Conservation (phyloP, 2,329 filamentous ascomycete species). For the Aureobasidium sp. region DNA sequence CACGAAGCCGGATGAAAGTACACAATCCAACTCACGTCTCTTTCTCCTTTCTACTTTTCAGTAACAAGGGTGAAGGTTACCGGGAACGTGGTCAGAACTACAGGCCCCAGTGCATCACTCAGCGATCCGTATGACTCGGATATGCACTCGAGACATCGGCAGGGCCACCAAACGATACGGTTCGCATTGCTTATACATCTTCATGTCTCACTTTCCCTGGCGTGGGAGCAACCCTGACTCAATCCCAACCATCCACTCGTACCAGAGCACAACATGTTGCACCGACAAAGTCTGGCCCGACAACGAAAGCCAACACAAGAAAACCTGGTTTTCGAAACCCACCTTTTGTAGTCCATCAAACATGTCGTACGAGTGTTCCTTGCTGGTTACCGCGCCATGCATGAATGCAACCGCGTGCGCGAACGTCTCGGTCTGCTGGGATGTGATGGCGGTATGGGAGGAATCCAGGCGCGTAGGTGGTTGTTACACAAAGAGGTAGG, state of each 20-base stretch:
- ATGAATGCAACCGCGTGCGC: neutral
- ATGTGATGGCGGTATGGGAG: neutral
- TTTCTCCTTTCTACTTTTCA: too few relatives aligned
- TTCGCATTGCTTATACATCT: neutral
- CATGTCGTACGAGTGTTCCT: neutral
- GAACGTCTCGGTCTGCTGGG: neutral
- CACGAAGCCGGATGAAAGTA: too few relatives aligned
- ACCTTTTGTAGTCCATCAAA: neutral
- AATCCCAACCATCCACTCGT: neutral
- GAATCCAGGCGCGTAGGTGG: neutral
- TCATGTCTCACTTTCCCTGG: neutral
- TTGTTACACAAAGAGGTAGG: neutral
- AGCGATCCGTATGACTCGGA: too few relatives aligned
- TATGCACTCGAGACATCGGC: neutral
- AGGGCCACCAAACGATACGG: neutral
- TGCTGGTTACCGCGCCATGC: neutral
- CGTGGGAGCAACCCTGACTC: neutral
- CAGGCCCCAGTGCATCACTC: too few relatives aligned
- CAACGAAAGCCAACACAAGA: neutral
- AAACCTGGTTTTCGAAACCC: neutral
- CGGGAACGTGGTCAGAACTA: too few relatives aligned
- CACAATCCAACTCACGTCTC: too few relatives aligned
- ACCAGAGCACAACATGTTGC: neutral
- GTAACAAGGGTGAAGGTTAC: too few relatives aligned
- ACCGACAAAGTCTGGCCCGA: neutral